Percentiles rank a stretch among this genome's conserved stretches.
Evolutionary conservation across 345 rosid genomes (phyloP).

Genomic region (Eucalyptus polyanthemos): DNA sequence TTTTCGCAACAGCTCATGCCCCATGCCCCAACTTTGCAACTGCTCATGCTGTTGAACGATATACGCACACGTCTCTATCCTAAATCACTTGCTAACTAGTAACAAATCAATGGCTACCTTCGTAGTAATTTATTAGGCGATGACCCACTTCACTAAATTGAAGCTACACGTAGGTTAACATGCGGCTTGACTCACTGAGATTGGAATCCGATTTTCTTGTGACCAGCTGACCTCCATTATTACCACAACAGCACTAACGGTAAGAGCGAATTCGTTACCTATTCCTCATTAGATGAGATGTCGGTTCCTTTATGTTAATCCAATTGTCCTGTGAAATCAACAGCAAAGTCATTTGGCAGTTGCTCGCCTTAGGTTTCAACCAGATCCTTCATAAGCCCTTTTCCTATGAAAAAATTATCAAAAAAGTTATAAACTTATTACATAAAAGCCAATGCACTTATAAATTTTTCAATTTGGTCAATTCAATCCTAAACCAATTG

Average conservation of each 20-base stretch:
- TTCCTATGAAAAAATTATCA: background rate
- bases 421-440: background rate
- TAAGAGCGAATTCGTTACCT: background rate
- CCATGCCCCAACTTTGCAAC: background rate
- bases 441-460: background rate
- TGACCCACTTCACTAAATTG: background rate
- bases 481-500: fast-evolving
- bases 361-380: too few relatives aligned
- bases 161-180: background rate
- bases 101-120: too few relatives aligned
- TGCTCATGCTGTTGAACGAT: background rate
- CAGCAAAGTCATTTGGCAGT: too few relatives aligned
- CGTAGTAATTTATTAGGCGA: background rate
- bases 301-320: too few relatives aligned
- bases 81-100: too few relatives aligned
- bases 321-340: too few relatives aligned
- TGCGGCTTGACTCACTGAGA: background rate
- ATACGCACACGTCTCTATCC: background rate
- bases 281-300: too few relatives aligned
- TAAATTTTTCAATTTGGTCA: background rate
- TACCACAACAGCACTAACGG: background rate
- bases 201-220: background rate
- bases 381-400: too few relatives aligned
- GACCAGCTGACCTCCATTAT: background rate
- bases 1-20: background rate